A percentile compares a stretch with the other conserved stretches of the same genome.
These are phyloP conservation scores for Phytophthora lateralis DNA, from an alignment of 352 stramenopile species.

Conservation along the genomic window DNA sequence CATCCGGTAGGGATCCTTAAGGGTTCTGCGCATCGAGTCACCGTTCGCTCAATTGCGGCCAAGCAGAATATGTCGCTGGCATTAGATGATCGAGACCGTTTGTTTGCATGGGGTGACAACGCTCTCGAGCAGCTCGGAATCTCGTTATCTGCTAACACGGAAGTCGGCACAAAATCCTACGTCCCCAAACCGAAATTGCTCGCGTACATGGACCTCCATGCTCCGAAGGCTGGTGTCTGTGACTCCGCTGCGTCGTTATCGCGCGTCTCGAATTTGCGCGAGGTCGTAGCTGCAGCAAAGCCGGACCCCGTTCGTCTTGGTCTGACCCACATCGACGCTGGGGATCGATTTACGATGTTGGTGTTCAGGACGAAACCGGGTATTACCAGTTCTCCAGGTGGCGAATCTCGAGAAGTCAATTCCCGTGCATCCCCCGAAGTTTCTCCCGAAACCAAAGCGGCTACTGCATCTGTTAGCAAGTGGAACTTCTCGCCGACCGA, in stretches of 20 bases:
- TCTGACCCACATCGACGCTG: slow-evolving; percentile 44
- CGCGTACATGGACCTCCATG: slow-evolving; percentile 49
- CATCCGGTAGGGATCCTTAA: slow-evolving; percentile 26
- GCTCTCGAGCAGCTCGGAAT: slow-evolving; percentile 42
- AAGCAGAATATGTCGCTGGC: slow-evolving; percentile 39
- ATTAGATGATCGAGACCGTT: slow-evolving; percentile 50
- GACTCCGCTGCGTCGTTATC: slow-evolving; percentile 8
- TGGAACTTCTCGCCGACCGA: slow-evolving; percentile 52
- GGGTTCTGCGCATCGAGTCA: slow-evolving; percentile 31
- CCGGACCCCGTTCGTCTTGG: slow-evolving; percentile 34
- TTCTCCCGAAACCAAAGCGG: slow-evolving; percentile 2
- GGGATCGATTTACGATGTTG: slow-evolving; percentile 54
- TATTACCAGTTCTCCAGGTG: slow-evolving; percentile 17
- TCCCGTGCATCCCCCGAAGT: neutral
- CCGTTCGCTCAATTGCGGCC: slow-evolving; percentile 40
- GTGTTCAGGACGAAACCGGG: slow-evolving; percentile 52
- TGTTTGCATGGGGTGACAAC: slow-evolving; percentile 67
- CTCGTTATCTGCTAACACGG: slow-evolving; percentile 1
- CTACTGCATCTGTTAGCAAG: slow-evolving; percentile 5
- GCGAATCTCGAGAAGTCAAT: slow-evolving; percentile 4
- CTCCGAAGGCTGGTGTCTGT: slow-evolving; percentile 7
- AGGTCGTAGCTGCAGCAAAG: slow-evolving; percentile 33
- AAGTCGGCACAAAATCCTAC: slow-evolving; percentile 15
- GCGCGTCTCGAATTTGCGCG: slow-evolving; percentile 34
- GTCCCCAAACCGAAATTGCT: slow-evolving; percentile 43